These are phyloP conservation scores for Rubus idaeus DNA, from an alignment of 306 rosid species.

Conservation along the genomic window DNA sequence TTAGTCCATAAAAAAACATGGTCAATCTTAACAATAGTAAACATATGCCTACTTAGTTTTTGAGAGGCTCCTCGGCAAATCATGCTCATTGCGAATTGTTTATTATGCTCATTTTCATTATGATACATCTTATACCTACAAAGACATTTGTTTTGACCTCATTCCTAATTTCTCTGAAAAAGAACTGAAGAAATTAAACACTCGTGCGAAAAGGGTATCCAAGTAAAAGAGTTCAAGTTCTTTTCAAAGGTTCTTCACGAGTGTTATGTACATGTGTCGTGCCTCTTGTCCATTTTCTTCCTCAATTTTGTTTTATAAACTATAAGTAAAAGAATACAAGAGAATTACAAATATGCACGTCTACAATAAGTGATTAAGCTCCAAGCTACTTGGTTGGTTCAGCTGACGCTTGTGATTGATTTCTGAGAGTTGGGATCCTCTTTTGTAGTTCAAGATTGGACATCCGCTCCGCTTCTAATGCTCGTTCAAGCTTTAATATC, in stretches of 20 bases:
- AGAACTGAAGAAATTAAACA: too few species aligned
- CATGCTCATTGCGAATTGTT: too few species aligned
- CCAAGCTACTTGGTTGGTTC: constrained; percentile 33
- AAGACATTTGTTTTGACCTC: too few species aligned
- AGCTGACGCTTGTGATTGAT: constrained; percentile 28
- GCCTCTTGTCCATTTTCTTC: neutral
- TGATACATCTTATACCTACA: too few species aligned
- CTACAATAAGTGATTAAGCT: neutral
- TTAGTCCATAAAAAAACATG: too few species aligned
- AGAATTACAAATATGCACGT: neutral
- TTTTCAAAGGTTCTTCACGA: neutral
- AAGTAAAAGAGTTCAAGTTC: neutral
- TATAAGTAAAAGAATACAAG: neutral
- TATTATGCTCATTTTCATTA: too few species aligned
- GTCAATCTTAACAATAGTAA: too few species aligned
- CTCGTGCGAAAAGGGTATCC: too few species aligned
- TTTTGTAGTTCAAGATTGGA: constrained; percentile 59
- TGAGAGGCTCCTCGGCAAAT: too few species aligned
- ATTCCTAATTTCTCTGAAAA: too few species aligned
- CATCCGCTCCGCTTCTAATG: constrained; percentile 47
- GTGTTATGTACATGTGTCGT: neutral
- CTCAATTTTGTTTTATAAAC: neutral
- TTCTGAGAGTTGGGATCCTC: constrained; percentile 42
- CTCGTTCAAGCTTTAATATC: constrained; percentile 53
- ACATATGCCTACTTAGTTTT: too few species aligned